A percentile compares a stretch with the other conserved stretches of the same genome.
Conservation (phyloP, 495 filamentous ascomycete genomes). For the Penicillium pulvis region DNA sequence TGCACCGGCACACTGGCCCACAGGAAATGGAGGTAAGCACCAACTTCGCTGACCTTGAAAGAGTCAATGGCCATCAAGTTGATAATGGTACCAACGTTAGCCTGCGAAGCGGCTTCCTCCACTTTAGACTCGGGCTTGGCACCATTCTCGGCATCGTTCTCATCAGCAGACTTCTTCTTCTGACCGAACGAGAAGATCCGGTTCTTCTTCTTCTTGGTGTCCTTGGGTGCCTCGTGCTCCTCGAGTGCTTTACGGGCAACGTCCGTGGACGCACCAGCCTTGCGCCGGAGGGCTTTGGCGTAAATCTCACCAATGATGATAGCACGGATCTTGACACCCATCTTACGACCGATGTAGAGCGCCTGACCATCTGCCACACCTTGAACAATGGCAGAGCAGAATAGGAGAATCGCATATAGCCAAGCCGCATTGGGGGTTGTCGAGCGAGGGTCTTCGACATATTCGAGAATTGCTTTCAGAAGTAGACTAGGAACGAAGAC, state of each 20-base stretch:
- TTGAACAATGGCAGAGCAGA: slow-evolving; percentile 73
- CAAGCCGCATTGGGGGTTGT: slow-evolving; percentile 89
- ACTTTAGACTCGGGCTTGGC: slow-evolving; percentile 41
- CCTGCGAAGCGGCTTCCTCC: slow-evolving; percentile 65
- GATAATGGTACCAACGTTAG: slow-evolving; percentile 93
- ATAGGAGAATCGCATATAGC: slow-evolving; percentile 91
- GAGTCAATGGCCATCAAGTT: slow-evolving; percentile 99
- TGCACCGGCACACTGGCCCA: slow-evolving; percentile 85
- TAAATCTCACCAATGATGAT: slow-evolving; percentile 98
- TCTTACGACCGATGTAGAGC: slow-evolving; percentile 91
- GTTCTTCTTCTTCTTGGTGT: slow-evolving; percentile 51
- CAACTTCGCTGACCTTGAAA: slow-evolving; percentile 94
- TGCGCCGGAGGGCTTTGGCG: slow-evolving; percentile 91
- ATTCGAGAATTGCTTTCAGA: slow-evolving; percentile 87
- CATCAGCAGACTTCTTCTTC: slow-evolving; percentile 50
- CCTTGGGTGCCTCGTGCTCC: slow-evolving; percentile 27
- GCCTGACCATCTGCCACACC: slow-evolving; percentile 83
- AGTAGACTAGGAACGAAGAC: slow-evolving; percentile 91
- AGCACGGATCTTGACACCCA: slow-evolving; percentile 88
- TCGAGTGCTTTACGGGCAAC: slow-evolving; percentile 45
- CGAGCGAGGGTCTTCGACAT: slow-evolving; percentile 78
- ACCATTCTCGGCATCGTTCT: slow-evolving; percentile 34
- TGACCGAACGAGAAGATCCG: slow-evolving; percentile 56
- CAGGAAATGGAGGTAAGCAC: slow-evolving; percentile 88
- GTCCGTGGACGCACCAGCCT: slow-evolving; percentile 74